Evolutionary conservation across 2,329 filamentous ascomycete species (phyloP).

Genomic region (Aspergillus flavus): DNA sequence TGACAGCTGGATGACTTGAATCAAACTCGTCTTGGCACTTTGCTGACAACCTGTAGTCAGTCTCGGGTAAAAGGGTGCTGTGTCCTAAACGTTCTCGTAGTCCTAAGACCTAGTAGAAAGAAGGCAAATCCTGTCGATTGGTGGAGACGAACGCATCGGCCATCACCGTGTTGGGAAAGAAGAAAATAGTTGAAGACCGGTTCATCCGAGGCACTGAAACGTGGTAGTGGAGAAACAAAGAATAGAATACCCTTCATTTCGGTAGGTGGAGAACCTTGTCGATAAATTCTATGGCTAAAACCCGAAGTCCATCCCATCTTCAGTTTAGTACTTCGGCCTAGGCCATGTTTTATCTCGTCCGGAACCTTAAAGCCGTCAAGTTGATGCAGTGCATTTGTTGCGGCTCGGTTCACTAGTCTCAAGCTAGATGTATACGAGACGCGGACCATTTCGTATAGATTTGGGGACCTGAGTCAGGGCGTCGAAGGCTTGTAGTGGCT

Average conservation of each 20-base stretch:
- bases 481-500: neutral
- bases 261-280: neutral
- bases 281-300: neutral
- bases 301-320: neutral
- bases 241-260: neutral
- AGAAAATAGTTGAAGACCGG: neutral
- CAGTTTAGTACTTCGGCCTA: neutral
- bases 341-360: neutral
- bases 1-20: neutral
- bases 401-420: neutral
- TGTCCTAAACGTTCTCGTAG: neutral
- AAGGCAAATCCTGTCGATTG: neutral
- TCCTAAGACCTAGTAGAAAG: neutral
- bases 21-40: neutral
- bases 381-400: neutral
- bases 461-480: neutral
- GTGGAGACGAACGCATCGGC: neutral
- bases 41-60: neutral
- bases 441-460: neutral
- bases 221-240: constrained; percentile 6
- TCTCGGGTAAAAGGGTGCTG: neutral
- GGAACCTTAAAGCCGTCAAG: neutral
- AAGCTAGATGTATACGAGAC: neutral
- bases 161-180: neutral
- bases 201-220: neutral